Evolutionary conservation across 371 early-diverging fungal species (phyloP).

Genomic region (Mortierella sp.): DNA sequence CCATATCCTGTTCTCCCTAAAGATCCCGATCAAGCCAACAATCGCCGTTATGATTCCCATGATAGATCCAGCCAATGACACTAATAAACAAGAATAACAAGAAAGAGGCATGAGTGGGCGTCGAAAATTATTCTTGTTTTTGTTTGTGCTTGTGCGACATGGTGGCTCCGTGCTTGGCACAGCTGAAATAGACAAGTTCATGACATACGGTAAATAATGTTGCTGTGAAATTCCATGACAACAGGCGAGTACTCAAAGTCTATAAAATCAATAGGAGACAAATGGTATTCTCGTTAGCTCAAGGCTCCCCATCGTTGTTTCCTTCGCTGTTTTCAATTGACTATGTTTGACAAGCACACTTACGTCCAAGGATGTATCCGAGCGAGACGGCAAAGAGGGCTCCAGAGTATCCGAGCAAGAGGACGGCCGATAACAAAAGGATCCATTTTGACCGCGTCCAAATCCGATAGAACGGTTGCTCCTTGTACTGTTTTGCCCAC

Average conservation of each 20-base stretch:
- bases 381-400: conserved; percentile 29
- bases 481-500: conserved; percentile 42
- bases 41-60: conserved; percentile 44
- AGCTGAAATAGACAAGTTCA: not conserved
- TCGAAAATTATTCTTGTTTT: not conserved
- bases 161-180: not conserved
- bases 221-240: conserved; percentile 47
- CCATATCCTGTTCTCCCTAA: conserved; percentile 65
- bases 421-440: conserved; percentile 28
- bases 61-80: conserved; percentile 27
- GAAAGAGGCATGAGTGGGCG: not conserved
- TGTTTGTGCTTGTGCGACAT: not conserved
- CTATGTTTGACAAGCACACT: not conserved
- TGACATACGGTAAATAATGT: conserved; percentile 40
- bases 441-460: conserved; percentile 57
- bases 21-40: conserved; percentile 66
- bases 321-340: not conserved
- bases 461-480: conserved; percentile 40
- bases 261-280: not conserved
- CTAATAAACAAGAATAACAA: conserved; percentile 8
- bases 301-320: not conserved
- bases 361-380: conserved; percentile 42
- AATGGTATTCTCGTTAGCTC: not conserved
- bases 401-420: conserved; percentile 34
- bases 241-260: conserved; percentile 37